Conservation (phyloP, 768 basidiomycete genomes). For the Leccinellum rugosiceps region DNA sequence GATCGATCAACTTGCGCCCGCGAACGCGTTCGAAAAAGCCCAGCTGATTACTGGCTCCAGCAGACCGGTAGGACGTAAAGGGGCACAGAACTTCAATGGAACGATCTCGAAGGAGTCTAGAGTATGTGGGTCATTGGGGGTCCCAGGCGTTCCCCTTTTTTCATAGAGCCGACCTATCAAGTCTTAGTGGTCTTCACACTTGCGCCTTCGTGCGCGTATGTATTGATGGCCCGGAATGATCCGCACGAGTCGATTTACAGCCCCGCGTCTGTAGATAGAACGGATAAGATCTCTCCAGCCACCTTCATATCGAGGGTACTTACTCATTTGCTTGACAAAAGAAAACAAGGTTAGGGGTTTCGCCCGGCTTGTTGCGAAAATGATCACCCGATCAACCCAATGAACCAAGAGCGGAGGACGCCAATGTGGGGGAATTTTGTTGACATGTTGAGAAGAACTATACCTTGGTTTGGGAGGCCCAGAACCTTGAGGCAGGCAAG, state of each 20-base stretch:
- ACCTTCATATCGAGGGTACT: slow-evolving; percentile 19
- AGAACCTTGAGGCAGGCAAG: slow-evolving; percentile 13
- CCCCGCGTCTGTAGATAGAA: slow-evolving; percentile 20
- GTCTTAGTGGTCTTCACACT: slow-evolving; percentile 11
- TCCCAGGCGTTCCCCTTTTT: neutral
- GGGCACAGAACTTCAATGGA: neutral
- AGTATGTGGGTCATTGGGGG: slow-evolving; percentile 4
- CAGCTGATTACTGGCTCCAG: neutral
- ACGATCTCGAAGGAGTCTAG: neutral
- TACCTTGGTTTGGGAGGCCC: slow-evolving; percentile 11
- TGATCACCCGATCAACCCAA: slow-evolving; percentile 12
- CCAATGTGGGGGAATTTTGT: slow-evolving; percentile 6
- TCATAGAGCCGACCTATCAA: slow-evolving; percentile 1
- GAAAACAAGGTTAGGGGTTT: slow-evolving; percentile 20
- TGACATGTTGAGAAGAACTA: slow-evolving; percentile 10
- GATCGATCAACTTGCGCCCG: slow-evolving; percentile 2
- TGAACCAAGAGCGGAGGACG: neutral
- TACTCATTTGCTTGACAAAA: slow-evolving; percentile 13
- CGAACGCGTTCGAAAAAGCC: neutral
- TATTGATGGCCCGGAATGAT: slow-evolving; percentile 27
- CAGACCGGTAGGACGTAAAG: neutral
- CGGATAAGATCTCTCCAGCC: slow-evolving; percentile 18
- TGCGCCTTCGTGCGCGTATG: slow-evolving; percentile 8
- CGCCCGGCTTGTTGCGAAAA: slow-evolving; percentile 8
- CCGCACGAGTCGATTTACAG: slow-evolving; percentile 20